A percentile compares a stretch with the other conserved stretches of the same genome.
Conservation (phyloP, 805 yeast genomes). For the Metschnikowia cubensis region DNA sequence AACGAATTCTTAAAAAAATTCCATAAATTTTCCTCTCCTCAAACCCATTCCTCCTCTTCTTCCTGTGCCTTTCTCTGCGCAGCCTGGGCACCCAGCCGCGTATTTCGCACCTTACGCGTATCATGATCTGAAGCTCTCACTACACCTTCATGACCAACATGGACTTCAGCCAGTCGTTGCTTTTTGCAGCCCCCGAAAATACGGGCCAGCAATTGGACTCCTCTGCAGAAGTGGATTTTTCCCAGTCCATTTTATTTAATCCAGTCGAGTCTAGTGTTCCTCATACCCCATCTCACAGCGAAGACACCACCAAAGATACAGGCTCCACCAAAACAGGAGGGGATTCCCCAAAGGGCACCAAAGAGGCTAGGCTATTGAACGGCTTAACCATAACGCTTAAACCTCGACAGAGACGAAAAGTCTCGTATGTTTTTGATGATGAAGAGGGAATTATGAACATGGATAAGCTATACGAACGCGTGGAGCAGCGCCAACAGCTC, state of each 20-base stretch:
- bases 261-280: background rate
- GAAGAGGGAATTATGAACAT: constrained; percentile 14
- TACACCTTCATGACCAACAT: constrained; percentile 13
- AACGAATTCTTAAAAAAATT: too few species aligned
- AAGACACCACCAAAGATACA: background rate
- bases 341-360: background rate
- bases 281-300: background rate
- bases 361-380: constrained; percentile 11
- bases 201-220: background rate
- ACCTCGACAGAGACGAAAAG: constrained; percentile 9
- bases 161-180: constrained; percentile 15
- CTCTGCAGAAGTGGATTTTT: background rate
- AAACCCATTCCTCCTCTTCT: too few species aligned
- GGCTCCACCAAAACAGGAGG: background rate
- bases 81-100: background rate
- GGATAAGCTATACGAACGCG: constrained; percentile 17
- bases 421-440: constrained; percentile 3
- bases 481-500: constrained; percentile 11
- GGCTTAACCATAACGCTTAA: constrained; percentile 12
- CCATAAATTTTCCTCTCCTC: too few species aligned
- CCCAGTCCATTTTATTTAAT: constrained; percentile 7
- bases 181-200: constrained; percentile 8
- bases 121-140: background rate
- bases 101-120: constrained; percentile 8
- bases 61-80: background rate